phyloP scores from a whole-genome alignment of 2,329 filamentous ascomycete genomes.

The Colletotrichum navitas region DNA sequence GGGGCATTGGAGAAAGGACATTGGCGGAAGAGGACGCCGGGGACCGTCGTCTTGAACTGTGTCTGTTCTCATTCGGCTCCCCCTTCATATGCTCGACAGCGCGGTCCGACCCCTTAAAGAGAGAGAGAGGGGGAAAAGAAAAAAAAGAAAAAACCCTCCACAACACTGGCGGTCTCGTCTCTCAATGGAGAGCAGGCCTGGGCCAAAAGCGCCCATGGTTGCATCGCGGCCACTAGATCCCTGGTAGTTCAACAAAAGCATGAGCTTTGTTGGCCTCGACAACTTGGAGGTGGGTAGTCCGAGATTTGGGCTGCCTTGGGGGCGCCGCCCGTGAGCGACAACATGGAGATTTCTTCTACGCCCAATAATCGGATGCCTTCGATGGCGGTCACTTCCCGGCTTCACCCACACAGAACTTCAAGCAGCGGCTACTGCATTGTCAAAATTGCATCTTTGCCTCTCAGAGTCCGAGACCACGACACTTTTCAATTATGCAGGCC shows the following conservation, averaged over 20 bases:
- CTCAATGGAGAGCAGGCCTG: conserved; percentile 13
- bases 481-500: conserved; percentile 6
- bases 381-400: background rate
- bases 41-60: conserved; percentile 2
- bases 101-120: background rate
- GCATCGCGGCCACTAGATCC: conserved; percentile 9
- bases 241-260: conserved; percentile 27
- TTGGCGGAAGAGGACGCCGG: background rate
- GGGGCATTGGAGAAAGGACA: background rate
- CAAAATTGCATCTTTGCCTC: background rate
- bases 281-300: conserved; percentile 31
- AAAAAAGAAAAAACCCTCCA: conserved; percentile 4
- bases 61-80: conserved; percentile 2
- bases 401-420: background rate
- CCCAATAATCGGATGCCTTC: background rate
- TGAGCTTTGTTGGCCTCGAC: conserved; percentile 28
- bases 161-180: conserved; percentile 24
- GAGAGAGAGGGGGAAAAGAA: no score
- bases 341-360: background rate
- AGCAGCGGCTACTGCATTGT: conserved; percentile 9
- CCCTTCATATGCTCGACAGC: background rate
- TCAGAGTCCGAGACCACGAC: background rate
- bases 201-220: conserved; percentile 23
- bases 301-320: conserved; percentile 33
- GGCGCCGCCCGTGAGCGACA: background rate